phyloP scores from a whole-genome alignment of 75 land plant genomes.

The Selaginella tamariscina region DNA sequence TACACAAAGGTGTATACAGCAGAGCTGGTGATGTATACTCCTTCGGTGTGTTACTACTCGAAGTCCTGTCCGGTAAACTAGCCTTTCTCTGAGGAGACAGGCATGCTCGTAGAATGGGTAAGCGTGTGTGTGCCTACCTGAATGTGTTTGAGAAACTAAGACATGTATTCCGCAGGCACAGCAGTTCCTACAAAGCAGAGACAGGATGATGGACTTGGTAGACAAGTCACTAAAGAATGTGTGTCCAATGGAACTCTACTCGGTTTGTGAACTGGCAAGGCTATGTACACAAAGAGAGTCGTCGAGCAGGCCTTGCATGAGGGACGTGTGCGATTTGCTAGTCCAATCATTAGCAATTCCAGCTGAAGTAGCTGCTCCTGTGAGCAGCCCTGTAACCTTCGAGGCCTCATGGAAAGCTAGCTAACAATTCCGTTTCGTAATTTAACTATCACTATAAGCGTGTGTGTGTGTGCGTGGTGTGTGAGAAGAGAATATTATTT shows the following conservation, averaged over 20 bases:
- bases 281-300: slow-evolving; percentile 18
- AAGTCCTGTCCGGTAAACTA: slow-evolving; percentile 22
- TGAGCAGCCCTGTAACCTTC: slow-evolving; percentile 16
- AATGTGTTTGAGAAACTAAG: too few species aligned
- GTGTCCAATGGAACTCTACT: slow-evolving; percentile 17
- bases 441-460: too few species aligned
- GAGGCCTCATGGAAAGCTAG: slow-evolving; percentile 20
- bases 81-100: slow-evolving; percentile 19
- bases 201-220: slow-evolving; percentile 22
- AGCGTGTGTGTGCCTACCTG: too few species aligned
- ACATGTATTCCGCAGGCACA: slow-evolving; percentile 19
- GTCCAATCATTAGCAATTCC: slow-evolving; percentile 25
- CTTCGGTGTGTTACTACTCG: slow-evolving; percentile 27
- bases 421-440: background rate
- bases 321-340: slow-evolving; percentile 16
- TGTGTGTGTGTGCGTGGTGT: too few species aligned
- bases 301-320: slow-evolving; percentile 19
- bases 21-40: slow-evolving; percentile 31
- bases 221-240: slow-evolving; percentile 25
- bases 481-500: background rate
- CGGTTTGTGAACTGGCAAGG: slow-evolving; percentile 29
- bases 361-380: slow-evolving; percentile 20
- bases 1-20: slow-evolving; percentile 19
- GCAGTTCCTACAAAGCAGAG: slow-evolving; percentile 25
- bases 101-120: slow-evolving; percentile 27